Percentiles rank a stretch among this genome's conserved stretches.
phyloP scores from a whole-genome alignment of 2,329 filamentous ascomycete species.

The Aureobasidium sp. region DNA sequence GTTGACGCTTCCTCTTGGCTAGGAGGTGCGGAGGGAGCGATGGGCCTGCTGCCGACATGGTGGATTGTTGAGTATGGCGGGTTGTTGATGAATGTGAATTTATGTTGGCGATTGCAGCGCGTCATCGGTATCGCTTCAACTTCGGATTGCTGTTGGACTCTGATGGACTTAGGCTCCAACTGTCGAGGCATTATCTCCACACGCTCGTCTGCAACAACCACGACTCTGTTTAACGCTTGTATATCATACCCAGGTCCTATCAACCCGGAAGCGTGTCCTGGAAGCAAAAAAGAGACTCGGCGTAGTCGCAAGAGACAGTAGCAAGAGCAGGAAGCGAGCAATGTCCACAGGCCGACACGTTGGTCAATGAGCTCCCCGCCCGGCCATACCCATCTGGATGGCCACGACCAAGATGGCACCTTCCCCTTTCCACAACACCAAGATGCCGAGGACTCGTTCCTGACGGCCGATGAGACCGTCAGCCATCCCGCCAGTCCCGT shows the following conservation, averaged over 20 bases:
- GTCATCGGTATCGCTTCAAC: not conserved
- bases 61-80: constrained; percentile 17
- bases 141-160: not conserved
- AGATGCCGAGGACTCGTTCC: not conserved
- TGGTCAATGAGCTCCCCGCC: constrained; percentile 15
- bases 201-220: not conserved
- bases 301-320: not conserved
- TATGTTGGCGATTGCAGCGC: not conserved
- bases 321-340: not conserved
- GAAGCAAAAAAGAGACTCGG: not conserved
- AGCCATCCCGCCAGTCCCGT: not conserved
- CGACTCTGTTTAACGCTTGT: not conserved
- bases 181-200: constrained; percentile 2
- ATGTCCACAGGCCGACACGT: constrained; percentile 5
- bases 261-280: not conserved
- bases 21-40: constrained; percentile 59
- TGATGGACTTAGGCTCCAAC: constrained; percentile 3
- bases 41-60: constrained; percentile 63
- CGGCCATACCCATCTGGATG: constrained; percentile 10
- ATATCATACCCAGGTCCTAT: not conserved
- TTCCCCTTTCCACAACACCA: not conserved
- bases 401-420: constrained; percentile 3
- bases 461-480: not conserved
- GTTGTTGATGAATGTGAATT: not conserved
- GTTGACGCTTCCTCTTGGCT: constrained; percentile 42